These are phyloP conservation scores for Strigomonas culicis DNA, from an alignment of 208 protist genomes.

Conservation along the genomic window DNA sequence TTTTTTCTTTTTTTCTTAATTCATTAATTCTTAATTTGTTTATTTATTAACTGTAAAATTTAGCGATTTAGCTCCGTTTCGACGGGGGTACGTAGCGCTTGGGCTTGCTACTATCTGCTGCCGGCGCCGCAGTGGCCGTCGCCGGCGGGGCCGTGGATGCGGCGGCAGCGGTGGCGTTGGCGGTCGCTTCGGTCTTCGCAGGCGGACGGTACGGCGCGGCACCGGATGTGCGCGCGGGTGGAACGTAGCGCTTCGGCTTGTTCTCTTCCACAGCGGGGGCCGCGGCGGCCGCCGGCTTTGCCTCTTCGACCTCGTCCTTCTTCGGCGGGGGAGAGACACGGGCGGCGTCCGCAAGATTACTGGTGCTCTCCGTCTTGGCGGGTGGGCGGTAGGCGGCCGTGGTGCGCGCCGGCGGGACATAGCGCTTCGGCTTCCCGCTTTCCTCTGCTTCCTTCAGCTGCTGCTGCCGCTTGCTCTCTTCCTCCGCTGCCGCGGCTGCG, in stretches of 20 bases:
- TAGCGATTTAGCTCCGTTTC: background rate
- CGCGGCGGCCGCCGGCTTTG: background rate
- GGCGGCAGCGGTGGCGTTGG: no score
- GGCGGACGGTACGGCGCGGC: background rate
- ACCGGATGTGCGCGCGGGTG: no score
- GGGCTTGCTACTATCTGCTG: no score
- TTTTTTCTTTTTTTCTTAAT: background rate
- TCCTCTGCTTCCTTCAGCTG: background rate
- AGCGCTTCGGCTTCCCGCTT: background rate
- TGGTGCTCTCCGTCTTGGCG: background rate
- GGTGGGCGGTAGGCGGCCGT: background rate
- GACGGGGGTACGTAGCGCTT: constrained; percentile 4
- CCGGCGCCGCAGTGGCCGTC: no score
- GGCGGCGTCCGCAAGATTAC: background rate
- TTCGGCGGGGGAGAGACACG: no score
- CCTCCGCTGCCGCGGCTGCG: background rate
- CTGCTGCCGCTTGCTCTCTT: background rate
- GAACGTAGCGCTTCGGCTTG: no score
- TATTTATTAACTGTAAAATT: background rate
- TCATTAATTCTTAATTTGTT: background rate
- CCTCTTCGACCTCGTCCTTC: background rate
- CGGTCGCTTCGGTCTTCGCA: background rate
- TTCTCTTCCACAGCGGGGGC: background rate
- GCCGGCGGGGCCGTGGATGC: no score
- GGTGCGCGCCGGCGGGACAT: background rate